Evolutionary conservation across 257 asterid genomes (phyloP).

Genomic region (Solanum sitiens): DNA sequence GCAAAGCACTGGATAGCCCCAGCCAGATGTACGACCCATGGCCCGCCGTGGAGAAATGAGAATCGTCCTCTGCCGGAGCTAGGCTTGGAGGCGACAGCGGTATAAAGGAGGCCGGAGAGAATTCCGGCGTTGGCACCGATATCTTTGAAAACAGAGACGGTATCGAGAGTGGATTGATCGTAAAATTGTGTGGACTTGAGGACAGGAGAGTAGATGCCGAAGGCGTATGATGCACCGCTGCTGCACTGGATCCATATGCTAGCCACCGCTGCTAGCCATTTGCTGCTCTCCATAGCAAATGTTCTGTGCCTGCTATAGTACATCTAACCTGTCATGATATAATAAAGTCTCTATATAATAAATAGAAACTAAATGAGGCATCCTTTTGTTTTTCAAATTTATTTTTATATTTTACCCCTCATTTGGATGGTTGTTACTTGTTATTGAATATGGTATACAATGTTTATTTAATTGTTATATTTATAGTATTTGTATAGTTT

Average conservation of each 20-base stretch:
- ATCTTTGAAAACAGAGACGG: constrained; percentile 79
- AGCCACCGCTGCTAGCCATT: constrained; percentile 70
- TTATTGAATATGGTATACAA: too few species aligned
- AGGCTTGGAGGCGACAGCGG: constrained; percentile 17
- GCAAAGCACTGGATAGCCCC: constrained; percentile 77
- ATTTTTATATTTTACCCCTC: not conserved
- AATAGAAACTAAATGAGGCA: not conserved
- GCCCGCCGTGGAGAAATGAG: constrained; percentile 22
- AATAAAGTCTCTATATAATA: not conserved
- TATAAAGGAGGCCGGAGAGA: constrained; percentile 70
- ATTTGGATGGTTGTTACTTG: not conserved
- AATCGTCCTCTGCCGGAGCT: not conserved
- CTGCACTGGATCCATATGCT: constrained; percentile 93
- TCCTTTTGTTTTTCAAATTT: not conserved
- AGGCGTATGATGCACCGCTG: constrained; percentile 84
- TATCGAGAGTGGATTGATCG: constrained; percentile 68
- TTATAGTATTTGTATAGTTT: too few species aligned
- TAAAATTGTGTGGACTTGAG: constrained; percentile 67
- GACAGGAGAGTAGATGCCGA: constrained; percentile 67
- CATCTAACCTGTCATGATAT: not conserved
- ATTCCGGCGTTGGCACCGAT: constrained; percentile 79
- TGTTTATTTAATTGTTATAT: not conserved
- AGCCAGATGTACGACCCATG: constrained; percentile 64
- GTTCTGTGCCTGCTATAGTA: not conserved
- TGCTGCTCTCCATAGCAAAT: constrained; percentile 8